Conservation (phyloP, 2,329 filamentous ascomycete genomes). For the Pseudocercospora crystallina region DNA sequence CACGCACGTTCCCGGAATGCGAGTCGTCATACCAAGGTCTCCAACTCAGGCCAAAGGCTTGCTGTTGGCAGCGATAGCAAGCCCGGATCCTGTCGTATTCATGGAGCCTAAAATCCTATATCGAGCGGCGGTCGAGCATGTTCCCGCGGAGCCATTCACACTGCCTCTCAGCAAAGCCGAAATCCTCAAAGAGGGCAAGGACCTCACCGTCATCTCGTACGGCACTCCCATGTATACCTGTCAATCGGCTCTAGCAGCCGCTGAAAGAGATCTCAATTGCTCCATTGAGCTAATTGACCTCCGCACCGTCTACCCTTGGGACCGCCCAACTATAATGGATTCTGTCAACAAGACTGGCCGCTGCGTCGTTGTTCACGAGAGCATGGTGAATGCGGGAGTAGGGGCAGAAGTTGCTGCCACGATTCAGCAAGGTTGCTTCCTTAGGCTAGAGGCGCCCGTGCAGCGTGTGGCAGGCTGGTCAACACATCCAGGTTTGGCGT, state of each 20-base stretch:
- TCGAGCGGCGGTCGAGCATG: slow-evolving; percentile 86
- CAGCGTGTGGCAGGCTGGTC: slow-evolving; percentile 86
- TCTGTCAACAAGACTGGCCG: slow-evolving; percentile 86
- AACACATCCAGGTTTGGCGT: slow-evolving; percentile 76
- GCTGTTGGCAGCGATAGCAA: slow-evolving; percentile 71
- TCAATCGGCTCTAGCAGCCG: slow-evolving; percentile 70
- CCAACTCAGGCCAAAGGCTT: slow-evolving; percentile 87
- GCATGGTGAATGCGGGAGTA: slow-evolving; percentile 85
- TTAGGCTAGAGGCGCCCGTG: slow-evolving; percentile 81
- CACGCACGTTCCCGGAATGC: slow-evolving; percentile 79
- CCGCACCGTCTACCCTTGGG: slow-evolving; percentile 88
- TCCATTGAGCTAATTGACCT: slow-evolving; percentile 84
- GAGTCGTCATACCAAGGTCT: slow-evolving; percentile 82
- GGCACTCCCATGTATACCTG: slow-evolving; percentile 88
- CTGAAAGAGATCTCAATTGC: slow-evolving; percentile 72
- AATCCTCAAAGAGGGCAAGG: slow-evolving; percentile 73
- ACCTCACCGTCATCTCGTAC: slow-evolving; percentile 83
- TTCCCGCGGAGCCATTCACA: slow-evolving; percentile 77
- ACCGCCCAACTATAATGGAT: slow-evolving; percentile 73
- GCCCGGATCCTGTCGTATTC: slow-evolving; percentile 84
- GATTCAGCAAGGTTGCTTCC: slow-evolving; percentile 83
- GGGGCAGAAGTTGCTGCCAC: slow-evolving; percentile 87
- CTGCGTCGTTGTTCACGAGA: slow-evolving; percentile 86
- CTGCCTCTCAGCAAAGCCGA: slow-evolving; percentile 85
- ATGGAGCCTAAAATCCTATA: slow-evolving; percentile 95